Evolutionary conservation across 179 eudicot genomes (phyloP), one percentile per base, ranked within the genome.

Genomic region (Actinidia chinensis): DNA sequence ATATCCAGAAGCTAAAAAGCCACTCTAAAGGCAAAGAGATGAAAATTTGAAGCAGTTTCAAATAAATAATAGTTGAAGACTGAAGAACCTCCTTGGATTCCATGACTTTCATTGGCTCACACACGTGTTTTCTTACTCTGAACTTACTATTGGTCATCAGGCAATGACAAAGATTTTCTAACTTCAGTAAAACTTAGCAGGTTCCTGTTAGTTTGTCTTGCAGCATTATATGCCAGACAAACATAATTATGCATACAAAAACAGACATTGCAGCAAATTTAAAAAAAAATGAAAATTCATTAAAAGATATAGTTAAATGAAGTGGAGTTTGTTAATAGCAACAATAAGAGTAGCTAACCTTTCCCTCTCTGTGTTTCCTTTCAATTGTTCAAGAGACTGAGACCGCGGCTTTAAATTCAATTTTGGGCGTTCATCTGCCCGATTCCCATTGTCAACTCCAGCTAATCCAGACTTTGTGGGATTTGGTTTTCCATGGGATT

Each of bases 381-480:
- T 86, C 61, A 82, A 36, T 67, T 80, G 91, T 60, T 91, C 93
- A 81, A 82, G 76, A 20, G 97, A 88, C 84, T 91, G 97, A 47
- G 90, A 84, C 63, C 93, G 87, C 2, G 96, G 97, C 89, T 95
- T 93, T 82, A 93, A 82, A 76, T 87, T 91, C 82, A 92, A 85
- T 79, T 91, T 94, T 60, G 98, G 97, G 15, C 93, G 92, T 82
- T 89, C 97, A 43, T 65, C 74, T 13, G 79, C 84, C 75, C 63
- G 92, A 78, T 86, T 78, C 15, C 75, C 89, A 67, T 59, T 80
- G 51, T 86, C 84, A 79, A 74, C 46, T 65, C 87, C 86, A 74
- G 51, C 59, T 20, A 79, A 65, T 43, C 83, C 91, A 68, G 87
- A 46, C 73, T 83, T 86, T 40, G 73, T 78, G 50, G 79, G 68